Base-by-base conservation (phyloP, 2,329 filamentous ascomycete species). In the Colletotrichum sp. region DNA sequence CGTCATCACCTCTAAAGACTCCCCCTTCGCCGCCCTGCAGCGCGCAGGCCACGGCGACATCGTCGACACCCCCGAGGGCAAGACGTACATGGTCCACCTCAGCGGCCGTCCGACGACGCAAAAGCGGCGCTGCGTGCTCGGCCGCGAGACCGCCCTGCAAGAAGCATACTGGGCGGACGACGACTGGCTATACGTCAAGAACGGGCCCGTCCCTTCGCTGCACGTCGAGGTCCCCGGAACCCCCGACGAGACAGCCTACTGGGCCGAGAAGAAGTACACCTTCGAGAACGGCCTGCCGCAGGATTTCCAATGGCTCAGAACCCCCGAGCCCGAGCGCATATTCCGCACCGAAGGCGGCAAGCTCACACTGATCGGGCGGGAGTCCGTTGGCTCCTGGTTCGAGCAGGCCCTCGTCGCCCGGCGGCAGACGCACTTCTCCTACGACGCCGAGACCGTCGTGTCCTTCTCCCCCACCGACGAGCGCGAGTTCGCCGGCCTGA, bases 131-230 rank as follows among this genome's bases (percentile, higher is more conserved):
- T 91, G 89, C 71, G 87, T 91, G 1, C 82, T 91, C 3, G 90
- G 90, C 8, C 85, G 90, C 63, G 90, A 92, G 81, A 91, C 90
- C 0, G 85, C 85, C 1, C 90, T 93, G 24, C 91, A 93, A 78
- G 89, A 92, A 78, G 90, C 88, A 0, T 89, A 87, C 80, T 93
- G 91, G 92, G 83, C 79, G 1, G 90, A 93, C 62, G 91, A 91
- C 79, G 91, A 90, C 80, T 93, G 92, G 92, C 85, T 92, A 6
- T 92, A 92, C 76, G 85, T 93, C 60, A 92, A 92, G 81, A 84
- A 89, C 71, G 91, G 91, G 0, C 90, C 90, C 0, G 85, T 90
- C 12, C 90, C 90, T 1, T 90, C 88, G 2, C 84, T 93, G 4
- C 82, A 84, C 68, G 89, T 92, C 34, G 87, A 91, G 15, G 81